Evolutionary conservation across 192 early-diverging fungal genomes (phyloP).

Genomic region (Geranomyces michiganensis): DNA sequence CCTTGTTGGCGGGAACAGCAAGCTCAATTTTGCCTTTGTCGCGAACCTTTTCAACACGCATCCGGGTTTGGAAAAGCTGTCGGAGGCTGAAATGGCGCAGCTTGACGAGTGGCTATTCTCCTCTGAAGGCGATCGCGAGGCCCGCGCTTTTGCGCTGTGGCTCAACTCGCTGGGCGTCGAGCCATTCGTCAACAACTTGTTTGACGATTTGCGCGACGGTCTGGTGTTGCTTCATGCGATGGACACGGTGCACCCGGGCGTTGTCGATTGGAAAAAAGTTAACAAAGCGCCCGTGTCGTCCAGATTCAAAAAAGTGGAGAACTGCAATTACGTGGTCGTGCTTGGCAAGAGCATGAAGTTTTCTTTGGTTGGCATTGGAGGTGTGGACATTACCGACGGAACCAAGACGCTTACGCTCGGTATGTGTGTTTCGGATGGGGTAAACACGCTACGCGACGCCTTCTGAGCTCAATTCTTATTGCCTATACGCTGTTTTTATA

Average conservation of each 20-base stretch:
- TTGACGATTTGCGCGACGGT: conserved; percentile 93
- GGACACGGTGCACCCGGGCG: conserved; percentile 89
- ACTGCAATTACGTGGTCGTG: conserved; percentile 90
- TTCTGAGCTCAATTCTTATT: too few relatives aligned
- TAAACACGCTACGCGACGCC: too few relatives aligned
- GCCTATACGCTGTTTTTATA: too few relatives aligned
- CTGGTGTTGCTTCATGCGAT: conserved; percentile 90
- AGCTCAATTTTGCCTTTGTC: conserved; percentile 98
- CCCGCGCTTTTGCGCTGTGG: conserved; percentile 95
- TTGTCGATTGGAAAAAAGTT: conserved; percentile 92
- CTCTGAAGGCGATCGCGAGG: conserved; percentile 82
- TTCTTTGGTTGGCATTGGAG: conserved; percentile 94
- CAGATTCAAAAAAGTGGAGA: conserved; percentile 98
- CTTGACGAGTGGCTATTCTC: conserved; percentile 77
- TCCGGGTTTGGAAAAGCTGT: conserved; percentile 89
- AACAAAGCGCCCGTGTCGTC: conserved; percentile 73
- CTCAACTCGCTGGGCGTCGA: conserved; percentile 96
- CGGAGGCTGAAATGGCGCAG: conserved; percentile 86
- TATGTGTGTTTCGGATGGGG: neutral
- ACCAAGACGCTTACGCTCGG: conserved; percentile 86
- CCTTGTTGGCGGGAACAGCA: conserved; percentile 92
- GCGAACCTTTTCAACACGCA: conserved; percentile 98
- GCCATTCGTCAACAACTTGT: conserved; percentile 97
- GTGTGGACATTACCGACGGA: conserved; percentile 92
- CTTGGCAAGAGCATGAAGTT: conserved; percentile 84